Base-by-base conservation (phyloP, 345 rosid species). In the Eucalyptus polybractea region DNA sequence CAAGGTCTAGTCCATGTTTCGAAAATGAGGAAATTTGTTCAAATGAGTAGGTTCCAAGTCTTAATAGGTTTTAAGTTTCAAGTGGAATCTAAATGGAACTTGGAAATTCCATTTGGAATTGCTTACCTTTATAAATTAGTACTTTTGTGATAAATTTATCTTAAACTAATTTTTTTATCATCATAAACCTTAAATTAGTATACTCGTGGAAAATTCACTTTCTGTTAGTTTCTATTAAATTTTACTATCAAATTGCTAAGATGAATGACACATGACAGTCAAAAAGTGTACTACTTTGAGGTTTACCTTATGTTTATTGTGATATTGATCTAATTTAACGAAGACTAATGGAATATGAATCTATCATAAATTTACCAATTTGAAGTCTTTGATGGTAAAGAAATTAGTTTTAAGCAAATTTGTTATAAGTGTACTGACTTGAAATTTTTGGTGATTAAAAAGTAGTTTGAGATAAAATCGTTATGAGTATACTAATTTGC, bases 391-490 rank as follows among this genome's bases (percentile, higher is more conserved):
- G 0, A 56, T 56, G 0, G 2, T 56, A 1, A 56, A 56, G 0
- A 56, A 56, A 9, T 56, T 56, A 56, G 1, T 56, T 4, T 56
- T 0, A 1, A 1, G 1, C 0, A 56, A 56, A 56, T 56, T 56
- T 56, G 0, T 56, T 24, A 1, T 56, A 9, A 19, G 2, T 19
- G 0, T 0, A 7, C 0, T 53, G 0, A 7, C 19, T 53, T 53
- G 10, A 53, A 53, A 24, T 56, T 24, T 56, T 56, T 9, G 0
- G 1, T 56, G 6, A 10, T 45, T 45, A 22, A 8, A 56, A 54
- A 56, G 1, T 22, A 5, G 0, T 56, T 56, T 56, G 6, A 56
- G 29, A 56, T 22, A 10, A 56, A 56, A 56, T 56, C 12, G 27
- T 56, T 24, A 4, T 2, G 0, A 0, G 1, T 54, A 1, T 56